Evolutionary conservation across 768 basidiomycete genomes (phyloP).

Genomic region (Leucosporidium creatinivorum): DNA sequence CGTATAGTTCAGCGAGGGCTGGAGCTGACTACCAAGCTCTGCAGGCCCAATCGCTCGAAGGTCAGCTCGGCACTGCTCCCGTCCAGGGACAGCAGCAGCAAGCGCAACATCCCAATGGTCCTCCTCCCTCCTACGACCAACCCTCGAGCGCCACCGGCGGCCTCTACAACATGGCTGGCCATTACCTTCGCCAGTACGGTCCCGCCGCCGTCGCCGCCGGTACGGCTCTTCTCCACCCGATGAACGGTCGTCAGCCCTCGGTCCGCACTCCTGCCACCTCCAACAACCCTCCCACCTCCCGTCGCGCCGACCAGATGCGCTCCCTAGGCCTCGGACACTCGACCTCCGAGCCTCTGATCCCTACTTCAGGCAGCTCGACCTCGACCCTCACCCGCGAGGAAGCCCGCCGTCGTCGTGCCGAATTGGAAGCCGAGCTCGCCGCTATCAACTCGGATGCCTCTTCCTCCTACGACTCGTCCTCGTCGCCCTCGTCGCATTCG

Average conservation of each 20-base stretch:
- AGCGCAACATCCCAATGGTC: neutral
- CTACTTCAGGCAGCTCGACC: neutral
- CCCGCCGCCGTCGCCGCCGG: constrained; percentile 27
- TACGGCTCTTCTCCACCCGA: constrained; percentile 11
- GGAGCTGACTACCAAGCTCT: neutral
- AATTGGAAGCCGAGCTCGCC: neutral
- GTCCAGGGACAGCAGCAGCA: neutral
- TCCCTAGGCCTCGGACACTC: neutral
- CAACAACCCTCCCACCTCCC: neutral
- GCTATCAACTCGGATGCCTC: neutral
- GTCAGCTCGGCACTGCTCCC: neutral
- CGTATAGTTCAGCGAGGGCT: neutral
- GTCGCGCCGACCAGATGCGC: neutral
- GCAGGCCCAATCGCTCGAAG: neutral
- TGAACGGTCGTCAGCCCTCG: constrained; percentile 6
- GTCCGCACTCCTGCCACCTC: neutral
- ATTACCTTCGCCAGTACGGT: constrained; percentile 13
- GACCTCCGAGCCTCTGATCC: neutral
- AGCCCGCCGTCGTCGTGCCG: neutral
- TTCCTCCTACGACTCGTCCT: neutral
- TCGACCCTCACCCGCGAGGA: neutral
- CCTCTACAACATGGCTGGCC: constrained; percentile 2
- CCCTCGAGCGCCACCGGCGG: neutral
- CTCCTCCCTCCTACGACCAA: constrained; percentile 4
- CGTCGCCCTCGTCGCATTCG: neutral